Percentiles rank a stretch among this genome's conserved stretches.
These are phyloP conservation scores for Filobasidium uniguttulatum DNA, from an alignment of 1,284 basidiomycete species.

Conservation along the genomic window DNA sequence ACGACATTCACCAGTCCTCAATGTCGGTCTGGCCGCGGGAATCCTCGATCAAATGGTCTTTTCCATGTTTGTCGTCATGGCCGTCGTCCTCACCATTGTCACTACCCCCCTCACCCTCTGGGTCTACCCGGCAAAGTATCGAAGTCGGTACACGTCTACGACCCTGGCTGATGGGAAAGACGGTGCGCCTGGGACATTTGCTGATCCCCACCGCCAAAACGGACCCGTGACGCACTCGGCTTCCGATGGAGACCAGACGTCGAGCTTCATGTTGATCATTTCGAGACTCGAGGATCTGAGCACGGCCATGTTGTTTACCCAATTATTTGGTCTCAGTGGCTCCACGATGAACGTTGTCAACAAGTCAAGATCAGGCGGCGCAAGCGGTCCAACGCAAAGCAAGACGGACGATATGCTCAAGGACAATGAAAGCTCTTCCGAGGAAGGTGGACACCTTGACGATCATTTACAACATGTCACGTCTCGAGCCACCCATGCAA, in stretches of 20 bases:
- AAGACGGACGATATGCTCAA: slow-evolving; percentile 8
- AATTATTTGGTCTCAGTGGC: slow-evolving; percentile 35
- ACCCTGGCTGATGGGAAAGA: background rate
- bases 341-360: background rate
- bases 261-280: slow-evolving; percentile 63
- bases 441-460: slow-evolving; percentile 40
- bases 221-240: background rate
- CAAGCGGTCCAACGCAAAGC: background rate
- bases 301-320: slow-evolving; percentile 42
- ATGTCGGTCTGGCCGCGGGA: slow-evolving; percentile 67
- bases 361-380: background rate
- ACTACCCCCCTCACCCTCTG: slow-evolving; percentile 71
- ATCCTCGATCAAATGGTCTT: slow-evolving; percentile 56
- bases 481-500: background rate
- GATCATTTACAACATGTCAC: background rate
- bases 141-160: slow-evolving; percentile 12
- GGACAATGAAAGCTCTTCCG: slow-evolving; percentile 36
- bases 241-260: slow-evolving; percentile 11
- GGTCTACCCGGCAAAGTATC: slow-evolving; percentile 58
- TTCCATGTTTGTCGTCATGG: slow-evolving; percentile 82
- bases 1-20: slow-evolving; percentile 51
- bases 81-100: slow-evolving; percentile 70
- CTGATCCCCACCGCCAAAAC: background rate
- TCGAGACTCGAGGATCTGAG: slow-evolving; percentile 75
- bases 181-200: background rate